Evolutionary conservation across 768 basidiomycete genomes (phyloP).

Genomic region (Boletus speciosus): DNA sequence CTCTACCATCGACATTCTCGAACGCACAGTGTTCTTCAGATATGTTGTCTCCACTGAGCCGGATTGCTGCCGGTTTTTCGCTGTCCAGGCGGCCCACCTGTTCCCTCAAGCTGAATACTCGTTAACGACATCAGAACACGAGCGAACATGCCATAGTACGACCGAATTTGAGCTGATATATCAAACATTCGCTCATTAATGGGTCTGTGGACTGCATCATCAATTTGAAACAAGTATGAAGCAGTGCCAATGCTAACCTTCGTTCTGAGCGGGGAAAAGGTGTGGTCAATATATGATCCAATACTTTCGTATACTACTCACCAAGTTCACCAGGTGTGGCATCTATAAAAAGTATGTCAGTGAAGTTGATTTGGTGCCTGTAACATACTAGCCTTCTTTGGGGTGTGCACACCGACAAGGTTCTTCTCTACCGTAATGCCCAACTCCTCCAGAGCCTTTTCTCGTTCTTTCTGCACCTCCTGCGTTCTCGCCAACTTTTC

Average conservation of each 20-base stretch:
- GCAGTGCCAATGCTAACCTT: conserved; percentile 45
- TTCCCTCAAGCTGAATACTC: conserved; percentile 10
- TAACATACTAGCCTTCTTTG: conserved; percentile 67
- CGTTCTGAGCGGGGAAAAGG: conserved; percentile 47
- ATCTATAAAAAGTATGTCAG: conserved; percentile 47
- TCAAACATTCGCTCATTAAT: conserved; percentile 92
- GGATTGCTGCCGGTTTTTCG: conserved; percentile 78
- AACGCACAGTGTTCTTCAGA: conserved; percentile 91
- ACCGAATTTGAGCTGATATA: conserved; percentile 89
- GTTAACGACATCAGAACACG: not conserved
- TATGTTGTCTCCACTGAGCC: conserved; percentile 89
- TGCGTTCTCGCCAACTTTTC: conserved; percentile 88
- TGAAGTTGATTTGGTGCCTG: conserved; percentile 3
- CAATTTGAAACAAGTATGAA: conserved; percentile 3
- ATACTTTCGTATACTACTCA: conserved; percentile 39
- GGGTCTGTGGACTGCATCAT: conserved; percentile 56
- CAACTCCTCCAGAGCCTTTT: conserved; percentile 95
- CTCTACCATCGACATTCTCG: conserved; percentile 81
- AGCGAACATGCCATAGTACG: conserved; percentile 59
- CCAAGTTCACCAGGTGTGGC: conserved; percentile 92
- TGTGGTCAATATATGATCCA: conserved; percentile 10
- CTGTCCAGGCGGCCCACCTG: conserved; percentile 89
- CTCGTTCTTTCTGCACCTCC: conserved; percentile 94
- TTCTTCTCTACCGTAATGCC: conserved; percentile 98
- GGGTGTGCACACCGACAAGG: conserved; percentile 93